Percentiles rank a stretch among this genome's conserved stretches.
These are phyloP conservation scores for Pelagomonas calceolata DNA, from an alignment of 108 stramenopile species.

Conservation along the genomic window DNA sequence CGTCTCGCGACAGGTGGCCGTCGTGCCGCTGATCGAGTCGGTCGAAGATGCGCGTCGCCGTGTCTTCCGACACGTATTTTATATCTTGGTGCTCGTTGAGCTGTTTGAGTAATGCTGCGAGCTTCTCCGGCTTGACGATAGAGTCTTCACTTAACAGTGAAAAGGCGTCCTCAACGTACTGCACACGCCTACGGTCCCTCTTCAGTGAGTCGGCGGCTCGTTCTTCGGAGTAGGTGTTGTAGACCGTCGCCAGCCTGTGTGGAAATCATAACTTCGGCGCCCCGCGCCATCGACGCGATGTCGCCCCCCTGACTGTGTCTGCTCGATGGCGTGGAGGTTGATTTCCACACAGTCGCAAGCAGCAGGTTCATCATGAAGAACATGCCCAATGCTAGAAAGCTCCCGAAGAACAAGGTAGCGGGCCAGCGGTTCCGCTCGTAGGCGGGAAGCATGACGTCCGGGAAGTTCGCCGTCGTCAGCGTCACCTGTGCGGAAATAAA, in stretches of 20 bases:
- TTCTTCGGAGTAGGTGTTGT: not conserved
- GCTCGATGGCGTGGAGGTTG: no score
- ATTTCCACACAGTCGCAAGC: constrained; percentile 6
- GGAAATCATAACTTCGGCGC: no score
- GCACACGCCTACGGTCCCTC: not conserved
- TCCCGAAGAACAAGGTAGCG: not conserved
- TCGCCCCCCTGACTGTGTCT: no score
- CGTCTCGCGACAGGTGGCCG: not conserved
- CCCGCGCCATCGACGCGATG: no score
- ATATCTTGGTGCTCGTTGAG: not conserved
- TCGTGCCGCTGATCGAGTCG: not conserved
- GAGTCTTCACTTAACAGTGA: not conserved
- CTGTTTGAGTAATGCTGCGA: not conserved
- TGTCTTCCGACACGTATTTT: not conserved
- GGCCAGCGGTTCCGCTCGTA: not conserved
- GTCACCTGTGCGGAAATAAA: no score
- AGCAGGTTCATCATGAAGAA: constrained; percentile 9
- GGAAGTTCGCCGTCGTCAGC: constrained; percentile 14
- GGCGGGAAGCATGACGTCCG: constrained; percentile 12
- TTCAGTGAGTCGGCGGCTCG: not conserved
- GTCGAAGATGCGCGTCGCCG: not conserved
- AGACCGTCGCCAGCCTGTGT: no score
- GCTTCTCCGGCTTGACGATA: no score
- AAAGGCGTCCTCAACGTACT: not conserved
- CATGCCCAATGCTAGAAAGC: not conserved